A percentile compares a stretch with the other conserved stretches of the same genome.
Conservation (phyloP, 805 yeast genomes). For the Teunomyces atbi region DNA sequence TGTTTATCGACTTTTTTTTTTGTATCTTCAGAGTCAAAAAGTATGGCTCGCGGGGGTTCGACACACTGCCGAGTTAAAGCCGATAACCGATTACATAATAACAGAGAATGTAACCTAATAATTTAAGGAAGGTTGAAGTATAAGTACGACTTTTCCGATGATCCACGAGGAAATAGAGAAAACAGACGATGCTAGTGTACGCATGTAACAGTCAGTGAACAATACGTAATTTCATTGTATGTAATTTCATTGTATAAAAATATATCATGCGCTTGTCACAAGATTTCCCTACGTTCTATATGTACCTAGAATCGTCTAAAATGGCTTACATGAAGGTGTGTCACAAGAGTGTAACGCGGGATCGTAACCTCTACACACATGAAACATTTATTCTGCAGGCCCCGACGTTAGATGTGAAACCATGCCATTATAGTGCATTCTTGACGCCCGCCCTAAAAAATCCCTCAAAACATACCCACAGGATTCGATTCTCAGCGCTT, state of each 20-base stretch:
- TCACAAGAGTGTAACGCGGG: not conserved
- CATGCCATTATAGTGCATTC: not conserved
- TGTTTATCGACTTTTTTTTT: no score
- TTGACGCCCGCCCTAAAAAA: not conserved
- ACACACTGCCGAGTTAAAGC: no score
- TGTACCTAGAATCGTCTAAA: not conserved
- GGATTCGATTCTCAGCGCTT: not conserved
- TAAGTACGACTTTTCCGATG: no score
- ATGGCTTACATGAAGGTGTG: not conserved
- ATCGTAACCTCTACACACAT: not conserved
- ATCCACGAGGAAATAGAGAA: no score
- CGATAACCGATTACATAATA: no score
- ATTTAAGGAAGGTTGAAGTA: no score
- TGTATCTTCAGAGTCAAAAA: no score
- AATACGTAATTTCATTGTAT: not conserved
- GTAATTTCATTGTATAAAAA: not conserved
- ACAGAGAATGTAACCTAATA: no score
- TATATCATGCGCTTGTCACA: not conserved
- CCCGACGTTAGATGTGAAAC: not conserved
- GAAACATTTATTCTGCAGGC: not conserved
- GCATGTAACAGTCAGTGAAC: no score
- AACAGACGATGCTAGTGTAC: no score
- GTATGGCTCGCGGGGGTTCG: no score
- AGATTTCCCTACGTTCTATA: not conserved
- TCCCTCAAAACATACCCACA: not conserved